These are phyloP conservation scores for Pleurotus giganteus DNA, from an alignment of 768 basidiomycete species.

Conservation along the genomic window DNA sequence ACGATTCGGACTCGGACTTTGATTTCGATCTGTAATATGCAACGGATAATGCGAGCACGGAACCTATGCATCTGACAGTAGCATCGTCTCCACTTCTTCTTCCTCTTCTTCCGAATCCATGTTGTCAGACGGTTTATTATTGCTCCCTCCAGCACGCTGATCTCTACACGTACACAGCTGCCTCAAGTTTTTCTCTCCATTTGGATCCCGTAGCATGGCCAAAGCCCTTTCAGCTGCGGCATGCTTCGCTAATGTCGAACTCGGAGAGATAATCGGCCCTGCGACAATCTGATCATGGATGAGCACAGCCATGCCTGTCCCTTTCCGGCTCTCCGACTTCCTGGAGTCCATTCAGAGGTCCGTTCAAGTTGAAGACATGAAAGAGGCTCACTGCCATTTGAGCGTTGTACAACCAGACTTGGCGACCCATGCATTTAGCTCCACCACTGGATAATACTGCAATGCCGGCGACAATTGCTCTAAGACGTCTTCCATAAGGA, in stretches of 20 bases:
- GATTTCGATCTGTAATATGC: conserved; percentile 5
- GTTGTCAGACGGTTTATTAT: conserved; percentile 16
- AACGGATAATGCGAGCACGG: background rate
- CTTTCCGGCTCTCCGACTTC: conserved; percentile 19
- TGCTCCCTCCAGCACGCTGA: conserved; percentile 3
- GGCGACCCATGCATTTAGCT: conserved; percentile 67
- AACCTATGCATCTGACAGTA: background rate
- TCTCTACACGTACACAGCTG: conserved; percentile 35
- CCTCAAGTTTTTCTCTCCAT: conserved; percentile 42
- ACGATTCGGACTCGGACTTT: conserved; percentile 5
- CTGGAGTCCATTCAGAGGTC: conserved; percentile 11
- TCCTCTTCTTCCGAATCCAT: conserved; percentile 12
- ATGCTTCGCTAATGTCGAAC: conserved; percentile 61
- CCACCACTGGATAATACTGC: conserved; percentile 69
- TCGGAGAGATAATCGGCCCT: conserved; percentile 61
- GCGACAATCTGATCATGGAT: conserved; percentile 57
- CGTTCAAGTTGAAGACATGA: background rate
- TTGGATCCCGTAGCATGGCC: conserved; percentile 45
- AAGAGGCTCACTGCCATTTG: conserved; percentile 26
- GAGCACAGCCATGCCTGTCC: conserved; percentile 51
- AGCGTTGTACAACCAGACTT: conserved; percentile 50
- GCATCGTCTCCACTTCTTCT: conserved; percentile 10
- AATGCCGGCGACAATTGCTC: conserved; percentile 55
- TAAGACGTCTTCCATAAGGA: conserved; percentile 67
- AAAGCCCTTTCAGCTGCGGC: conserved; percentile 65